Percentiles rank a stretch among this genome's conserved stretches.
These are phyloP conservation scores for Zymoseptoria crescenta DNA, from an alignment of 2,329 filamentous ascomycete species.

Conservation along the genomic window DNA sequence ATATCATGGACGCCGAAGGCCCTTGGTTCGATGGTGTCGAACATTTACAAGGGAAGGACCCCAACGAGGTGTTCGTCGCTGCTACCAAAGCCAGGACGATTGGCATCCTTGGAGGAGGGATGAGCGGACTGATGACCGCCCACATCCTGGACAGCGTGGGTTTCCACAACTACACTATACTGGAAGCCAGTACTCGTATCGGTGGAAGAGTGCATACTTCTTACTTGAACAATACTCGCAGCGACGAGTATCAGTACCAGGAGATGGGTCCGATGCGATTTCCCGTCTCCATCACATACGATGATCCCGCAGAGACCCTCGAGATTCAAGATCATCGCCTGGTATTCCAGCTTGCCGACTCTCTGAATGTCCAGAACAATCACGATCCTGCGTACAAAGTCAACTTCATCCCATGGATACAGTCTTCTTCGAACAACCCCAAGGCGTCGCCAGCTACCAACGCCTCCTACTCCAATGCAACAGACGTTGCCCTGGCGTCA, in stretches of 20 bases:
- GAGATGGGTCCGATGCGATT: constrained; percentile 62
- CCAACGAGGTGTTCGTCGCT: constrained; percentile 45
- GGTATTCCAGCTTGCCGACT: constrained; percentile 55
- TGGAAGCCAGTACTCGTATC: constrained; percentile 53
- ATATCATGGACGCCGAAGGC: constrained; percentile 48
- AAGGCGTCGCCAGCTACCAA: constrained; percentile 39
- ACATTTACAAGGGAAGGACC: constrained; percentile 48
- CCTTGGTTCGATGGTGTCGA: constrained; percentile 61
- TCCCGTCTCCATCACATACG: constrained; percentile 44
- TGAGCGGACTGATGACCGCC: constrained; percentile 56
- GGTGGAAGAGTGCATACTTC: constrained; percentile 58
- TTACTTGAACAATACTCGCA: constrained; percentile 51
- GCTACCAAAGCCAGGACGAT: constrained; percentile 51
- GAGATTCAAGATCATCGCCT: constrained; percentile 57
- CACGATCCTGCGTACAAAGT: constrained; percentile 42
- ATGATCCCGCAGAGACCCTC: constrained; percentile 47
- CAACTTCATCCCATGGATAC: constrained; percentile 57
- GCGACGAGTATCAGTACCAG: constrained; percentile 59
- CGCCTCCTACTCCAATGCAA: constrained; percentile 29
- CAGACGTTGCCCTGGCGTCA: constrained; percentile 31
- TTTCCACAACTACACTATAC: constrained; percentile 53
- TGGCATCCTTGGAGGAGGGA: constrained; percentile 58
- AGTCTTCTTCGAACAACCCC: constrained; percentile 49
- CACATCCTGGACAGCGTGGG: constrained; percentile 45
- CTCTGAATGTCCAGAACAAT: constrained; percentile 54